These are phyloP conservation scores for Magnaporthiopsis rhizophila DNA, from an alignment of 2,329 filamentous ascomycete species.

Conservation along the genomic window DNA sequence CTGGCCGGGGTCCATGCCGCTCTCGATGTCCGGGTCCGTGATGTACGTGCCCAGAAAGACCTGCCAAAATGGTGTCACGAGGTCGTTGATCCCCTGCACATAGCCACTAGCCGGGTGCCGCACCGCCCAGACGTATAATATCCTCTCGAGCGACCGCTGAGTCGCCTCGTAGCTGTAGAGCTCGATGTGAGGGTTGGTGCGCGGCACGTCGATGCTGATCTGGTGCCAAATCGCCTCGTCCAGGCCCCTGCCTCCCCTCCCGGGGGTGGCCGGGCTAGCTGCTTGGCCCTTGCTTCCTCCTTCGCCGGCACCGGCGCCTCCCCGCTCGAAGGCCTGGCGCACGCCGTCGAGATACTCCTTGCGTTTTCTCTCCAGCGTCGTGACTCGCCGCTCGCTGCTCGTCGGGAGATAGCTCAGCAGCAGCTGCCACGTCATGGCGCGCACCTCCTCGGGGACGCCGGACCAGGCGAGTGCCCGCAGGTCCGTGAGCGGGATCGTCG, in stretches of 20 bases:
- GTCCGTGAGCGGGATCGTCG: constrained; percentile 77
- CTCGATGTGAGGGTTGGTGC: constrained; percentile 92
- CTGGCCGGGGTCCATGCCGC: constrained; percentile 94
- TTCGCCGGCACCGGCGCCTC: constrained; percentile 33
- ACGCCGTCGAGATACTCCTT: constrained; percentile 97
- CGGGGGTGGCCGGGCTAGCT: constrained; percentile 11
- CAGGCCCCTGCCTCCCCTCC: constrained; percentile 35
- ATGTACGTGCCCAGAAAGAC: constrained; percentile 94
- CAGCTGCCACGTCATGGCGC: constrained; percentile 98
- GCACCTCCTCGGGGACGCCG: constrained; percentile 87
- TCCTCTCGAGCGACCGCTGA: constrained; percentile 85
- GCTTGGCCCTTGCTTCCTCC: constrained; percentile 7
- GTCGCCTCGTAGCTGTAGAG: constrained; percentile 95
- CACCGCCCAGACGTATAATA: constrained; percentile 96
- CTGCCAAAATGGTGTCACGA: constrained; percentile 97
- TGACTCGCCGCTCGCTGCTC: constrained; percentile 87
- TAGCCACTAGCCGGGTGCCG: constrained; percentile 95
- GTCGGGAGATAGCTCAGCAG: constrained; percentile 91
- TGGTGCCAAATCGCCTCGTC: constrained; percentile 99
- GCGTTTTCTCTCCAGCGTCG: constrained; percentile 84
- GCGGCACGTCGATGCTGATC: constrained; percentile 95
- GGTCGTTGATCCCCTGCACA: constrained; percentile 96
- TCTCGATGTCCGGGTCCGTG: constrained; percentile 85
- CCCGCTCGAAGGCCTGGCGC: constrained; percentile 59
- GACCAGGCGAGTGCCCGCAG: constrained; percentile 86